Base-by-base conservation (phyloP, 257 asterid species). In the Ocimum tenuiflorum region DNA sequence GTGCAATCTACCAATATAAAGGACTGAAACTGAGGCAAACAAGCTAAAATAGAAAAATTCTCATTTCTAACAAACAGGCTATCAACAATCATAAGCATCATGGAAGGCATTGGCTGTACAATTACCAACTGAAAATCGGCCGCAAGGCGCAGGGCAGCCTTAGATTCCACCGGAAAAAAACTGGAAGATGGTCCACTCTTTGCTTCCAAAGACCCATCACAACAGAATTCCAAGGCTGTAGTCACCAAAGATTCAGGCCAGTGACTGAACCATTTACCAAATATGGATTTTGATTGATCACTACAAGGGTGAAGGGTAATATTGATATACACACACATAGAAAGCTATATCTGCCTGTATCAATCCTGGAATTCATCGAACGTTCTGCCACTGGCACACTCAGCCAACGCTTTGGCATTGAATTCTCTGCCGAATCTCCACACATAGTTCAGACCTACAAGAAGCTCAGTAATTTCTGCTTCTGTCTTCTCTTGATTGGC, bases 371-470 rank as follows among this genome's bases (percentile, higher is more conserved):
- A 79, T 31, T 83, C 88, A 41, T 77, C 90, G 36, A 82, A 55
- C 5, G 81, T 78, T 77, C 83, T 72, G 43, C 75, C 78, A 73
- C 86, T 80, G 43, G 77, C 78, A 63, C 84, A 74, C 64, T 76
- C 91, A 13, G 60, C 88, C 23, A 85, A 27, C 1, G 87, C 72
- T 52, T 83, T 83, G 11, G 83, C 94, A 57, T 78, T 77, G 33
- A 88, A 65, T 71, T 88, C 94, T 35, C 89, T 68, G 13, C 89
- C 88, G 13, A 81, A 82, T 66, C 91, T 72, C 96, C 91, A 86
- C n/a, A 83, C 61, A 72, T 88, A 86, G 73, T 88, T 88, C 76
- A 88, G 70, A 20, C 96, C 96, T 29, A 88, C 69, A 50, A 88
- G 96, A 51, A 88, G 94, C 80, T 88, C 96, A 0, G 87, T 74